Percentiles rank a stretch among this genome's conserved stretches.
These are phyloP conservation scores for Oryza rufipogon DNA, from an alignment of 176 grass and related monocot genomes.

Conservation along the genomic window DNA sequence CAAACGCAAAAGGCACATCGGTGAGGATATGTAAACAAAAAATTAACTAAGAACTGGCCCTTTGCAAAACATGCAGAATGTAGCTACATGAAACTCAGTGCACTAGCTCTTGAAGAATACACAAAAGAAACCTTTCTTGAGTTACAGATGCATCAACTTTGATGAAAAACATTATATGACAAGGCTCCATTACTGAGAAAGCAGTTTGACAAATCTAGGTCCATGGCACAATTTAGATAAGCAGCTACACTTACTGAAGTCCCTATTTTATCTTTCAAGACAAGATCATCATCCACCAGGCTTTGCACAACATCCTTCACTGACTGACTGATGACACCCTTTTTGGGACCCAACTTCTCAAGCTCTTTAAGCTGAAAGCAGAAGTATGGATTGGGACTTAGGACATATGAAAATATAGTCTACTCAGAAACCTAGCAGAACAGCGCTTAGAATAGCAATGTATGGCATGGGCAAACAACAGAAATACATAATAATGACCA, in stretches of 20 bases:
- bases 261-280: constrained; percentile 97
- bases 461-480: neutral
- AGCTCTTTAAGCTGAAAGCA: constrained; percentile 84
- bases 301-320: constrained; percentile 98
- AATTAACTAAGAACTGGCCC: neutral
- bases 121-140: constrained; percentile 15
- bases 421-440: constrained; percentile 15
- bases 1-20: neutral
- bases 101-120: neutral
- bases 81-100: neutral
- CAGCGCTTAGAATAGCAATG: neutral
- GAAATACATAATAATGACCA: neutral
- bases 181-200: neutral
- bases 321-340: constrained; percentile 93
- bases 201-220: neutral
- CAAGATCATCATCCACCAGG: constrained; percentile 98
- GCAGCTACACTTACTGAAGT: constrained; percentile 72
- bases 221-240: constrained; percentile 25
- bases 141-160: neutral
- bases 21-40: neutral
- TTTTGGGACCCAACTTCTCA: constrained; percentile 96
- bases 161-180: neutral
- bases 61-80: neutral
- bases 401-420: constrained; percentile 18
- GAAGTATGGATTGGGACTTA: neutral